Evolutionary conservation across 768 basidiomycete genomes (phyloP), one percentile per base, ranked within the genome.

Genomic region (Panaeolus papilionaceus): DNA sequence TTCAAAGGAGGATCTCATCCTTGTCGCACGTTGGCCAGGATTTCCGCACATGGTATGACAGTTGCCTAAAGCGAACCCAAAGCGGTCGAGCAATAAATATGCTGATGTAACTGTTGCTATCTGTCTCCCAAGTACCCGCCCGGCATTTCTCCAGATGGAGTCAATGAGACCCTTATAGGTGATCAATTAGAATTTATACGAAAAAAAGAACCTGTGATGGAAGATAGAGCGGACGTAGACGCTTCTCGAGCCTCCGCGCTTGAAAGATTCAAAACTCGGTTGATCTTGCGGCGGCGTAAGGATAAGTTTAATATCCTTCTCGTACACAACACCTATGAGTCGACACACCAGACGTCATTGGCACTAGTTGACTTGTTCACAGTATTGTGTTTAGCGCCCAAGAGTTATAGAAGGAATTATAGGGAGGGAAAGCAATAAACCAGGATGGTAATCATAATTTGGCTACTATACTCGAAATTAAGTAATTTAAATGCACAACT

Each of bases 271-370:
- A 37, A 58, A 23, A 4, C 6, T 51, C 23, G 54, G 54, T 14
- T 58, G 33, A 58, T 58, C 54, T 58, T 58, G 54, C 54, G 20
- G 54, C 54, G 54, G 54, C 54, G 54, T 49, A 37, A 58, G 11
- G 20, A 58, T 37, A 58, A 37, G 28, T 33, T 37, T 28, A 23
- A 9, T 4, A 5, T 33, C 33, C 33, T 33, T 28, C 12, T 58
- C 54, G 26, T 33, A 9, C 14, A 11, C 10, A 58, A 16, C 33
- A 8, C 47, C 23, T 23, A 37, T 33, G 33, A 16, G 42, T 33
- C 3, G 33, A 33, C 42, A 18, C 18, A 44, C 42, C 33, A 58
- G 54, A 58, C 54, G 54, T 33, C 54, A 58, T 33, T 58, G 49
- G 1, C 33, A 28, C 6, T 33, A 7, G n/a, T 58, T 28, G 54